Evolutionary conservation across 2,329 filamentous ascomycete genomes (phyloP).

Genomic region (Neophaeococcomyces mojaviensis): DNA sequence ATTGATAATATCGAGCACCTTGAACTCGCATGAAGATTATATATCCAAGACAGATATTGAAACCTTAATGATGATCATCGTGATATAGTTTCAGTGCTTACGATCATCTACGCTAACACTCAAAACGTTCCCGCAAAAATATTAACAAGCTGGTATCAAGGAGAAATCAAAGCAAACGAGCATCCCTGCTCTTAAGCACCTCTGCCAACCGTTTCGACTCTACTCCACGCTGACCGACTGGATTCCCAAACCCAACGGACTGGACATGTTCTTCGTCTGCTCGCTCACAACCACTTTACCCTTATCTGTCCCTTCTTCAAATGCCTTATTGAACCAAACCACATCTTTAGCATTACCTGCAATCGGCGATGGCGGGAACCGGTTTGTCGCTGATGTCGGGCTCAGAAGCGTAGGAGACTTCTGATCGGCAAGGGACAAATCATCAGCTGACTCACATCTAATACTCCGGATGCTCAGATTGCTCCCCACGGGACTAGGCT

Average conservation of each 20-base stretch:
- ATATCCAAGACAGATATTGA: no score
- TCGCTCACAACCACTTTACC: background rate
- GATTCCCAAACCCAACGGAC: background rate
- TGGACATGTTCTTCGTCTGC: background rate
- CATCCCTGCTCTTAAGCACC: no score
- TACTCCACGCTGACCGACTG: no score
- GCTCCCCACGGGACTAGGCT: background rate
- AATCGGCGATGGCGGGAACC: background rate
- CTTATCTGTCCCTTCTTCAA: background rate
- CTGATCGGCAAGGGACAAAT: background rate
- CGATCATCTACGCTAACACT: no score
- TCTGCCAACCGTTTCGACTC: no score
- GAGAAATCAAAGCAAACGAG: no score
- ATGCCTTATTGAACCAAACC: constrained; percentile 7
- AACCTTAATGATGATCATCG: no score
- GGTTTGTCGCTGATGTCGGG: background rate
- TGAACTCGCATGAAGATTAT: no score
- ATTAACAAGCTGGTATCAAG: no score
- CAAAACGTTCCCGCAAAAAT: no score
- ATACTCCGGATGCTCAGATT: constrained; percentile 1
- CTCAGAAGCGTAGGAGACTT: constrained; percentile 1
- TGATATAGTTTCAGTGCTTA: no score
- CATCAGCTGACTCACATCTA: background rate
- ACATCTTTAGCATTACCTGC: background rate
- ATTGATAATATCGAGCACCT: no score